Evolutionary conservation across 202 grass and related monocot species (phyloP).

Genomic region (Eragrostis tef): DNA sequence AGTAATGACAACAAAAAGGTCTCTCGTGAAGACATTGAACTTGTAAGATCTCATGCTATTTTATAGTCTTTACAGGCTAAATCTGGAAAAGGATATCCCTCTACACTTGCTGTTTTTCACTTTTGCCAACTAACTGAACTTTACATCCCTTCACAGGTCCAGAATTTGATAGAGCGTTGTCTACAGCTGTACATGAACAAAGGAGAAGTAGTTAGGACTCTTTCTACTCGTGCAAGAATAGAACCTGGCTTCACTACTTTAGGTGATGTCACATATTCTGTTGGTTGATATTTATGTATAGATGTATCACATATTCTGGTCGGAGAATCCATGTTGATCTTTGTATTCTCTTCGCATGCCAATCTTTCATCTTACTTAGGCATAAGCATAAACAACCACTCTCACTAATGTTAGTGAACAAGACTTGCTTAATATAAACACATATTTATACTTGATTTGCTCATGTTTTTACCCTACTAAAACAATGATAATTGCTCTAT

Average conservation of each 20-base stretch:
- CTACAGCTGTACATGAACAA: constrained; percentile 96
- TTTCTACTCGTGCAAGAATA: constrained; percentile 94
- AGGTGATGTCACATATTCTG: constrained; percentile 55
- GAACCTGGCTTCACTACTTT: constrained; percentile 98
- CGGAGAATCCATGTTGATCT: background rate
- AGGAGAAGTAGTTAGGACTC: constrained; percentile 83
- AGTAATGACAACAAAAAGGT: constrained; percentile 92
- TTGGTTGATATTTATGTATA: constrained; percentile 29
- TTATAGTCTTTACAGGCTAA: background rate
- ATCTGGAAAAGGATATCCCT: constrained; percentile 13
- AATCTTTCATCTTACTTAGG: constrained; percentile 18
- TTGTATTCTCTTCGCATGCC: background rate
- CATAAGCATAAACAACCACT: background rate
- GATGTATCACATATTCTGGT: constrained; percentile 2
- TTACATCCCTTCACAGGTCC: constrained; percentile 65
- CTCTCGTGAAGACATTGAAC: constrained; percentile 98
- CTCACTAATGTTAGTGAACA: background rate
- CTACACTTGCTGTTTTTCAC: constrained; percentile 1
- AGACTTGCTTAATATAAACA: constrained; percentile 4
- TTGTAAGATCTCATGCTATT: constrained; percentile 60
- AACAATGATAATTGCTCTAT: background rate
- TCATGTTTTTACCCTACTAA: constrained; percentile 7
- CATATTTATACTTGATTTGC: background rate
- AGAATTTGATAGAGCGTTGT: constrained; percentile 99
- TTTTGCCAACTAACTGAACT: constrained; percentile 32